Percentiles rank a stretch among this genome's conserved stretches.
phyloP scores from a whole-genome alignment of 768 basidiomycete genomes.

The Leccinum fibrillosum region DNA sequence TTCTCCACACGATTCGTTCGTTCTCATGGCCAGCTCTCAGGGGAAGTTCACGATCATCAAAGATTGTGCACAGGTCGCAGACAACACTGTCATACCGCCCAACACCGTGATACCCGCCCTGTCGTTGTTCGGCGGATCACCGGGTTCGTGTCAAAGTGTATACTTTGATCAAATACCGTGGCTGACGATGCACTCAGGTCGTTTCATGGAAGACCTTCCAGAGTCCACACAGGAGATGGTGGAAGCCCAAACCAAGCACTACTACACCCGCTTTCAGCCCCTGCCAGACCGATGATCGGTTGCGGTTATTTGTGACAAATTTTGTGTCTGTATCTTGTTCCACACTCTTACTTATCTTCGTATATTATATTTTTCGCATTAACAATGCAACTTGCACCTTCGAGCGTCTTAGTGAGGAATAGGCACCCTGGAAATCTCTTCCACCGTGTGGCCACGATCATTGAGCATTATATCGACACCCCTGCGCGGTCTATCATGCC shows the following conservation, averaged over 20 bases:
- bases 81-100: constrained; percentile 86
- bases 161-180: neutral
- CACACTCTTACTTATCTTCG: constrained; percentile 1
- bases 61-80: constrained; percentile 87
- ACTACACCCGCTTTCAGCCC: constrained; percentile 81
- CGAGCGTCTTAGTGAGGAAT: neutral
- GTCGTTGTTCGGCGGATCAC: constrained; percentile 82
- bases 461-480: neutral
- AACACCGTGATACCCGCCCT: constrained; percentile 92
- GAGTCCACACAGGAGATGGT: constrained; percentile 94
- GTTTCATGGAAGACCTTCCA: constrained; percentile 79
- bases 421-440: neutral
- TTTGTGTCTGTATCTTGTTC: neutral
- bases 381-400: neutral
- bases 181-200: constrained; percentile 46
- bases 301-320: neutral
- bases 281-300: constrained; percentile 34
- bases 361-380: constrained; percentile 2
- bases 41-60: constrained; percentile 97
- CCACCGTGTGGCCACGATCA: neutral
- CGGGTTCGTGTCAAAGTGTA: constrained; percentile 51
- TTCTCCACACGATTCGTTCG: neutral
- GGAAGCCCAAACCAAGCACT: constrained; percentile 80
- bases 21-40: constrained; percentile 37
- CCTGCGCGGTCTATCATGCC: neutral